A percentile compares a stretch with the other conserved stretches of the same genome.
phyloP scores from a whole-genome alignment of 495 filamentous ascomycete genomes.

The Aspergillus nanangensis region DNA sequence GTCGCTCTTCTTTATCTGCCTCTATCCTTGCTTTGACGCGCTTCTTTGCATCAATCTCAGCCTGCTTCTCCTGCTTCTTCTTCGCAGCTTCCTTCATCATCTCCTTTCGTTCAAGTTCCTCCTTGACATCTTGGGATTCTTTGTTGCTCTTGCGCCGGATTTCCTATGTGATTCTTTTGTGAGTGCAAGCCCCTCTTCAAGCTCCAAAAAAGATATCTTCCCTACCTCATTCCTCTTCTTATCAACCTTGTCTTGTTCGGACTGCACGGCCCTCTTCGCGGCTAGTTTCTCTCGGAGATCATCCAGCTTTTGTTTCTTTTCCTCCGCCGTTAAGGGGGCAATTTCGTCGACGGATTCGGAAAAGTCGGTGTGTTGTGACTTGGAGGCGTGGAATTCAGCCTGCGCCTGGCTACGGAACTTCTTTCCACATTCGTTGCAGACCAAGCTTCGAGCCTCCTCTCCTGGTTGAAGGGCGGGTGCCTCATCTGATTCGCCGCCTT shows the following conservation, averaged over 20 bases:
- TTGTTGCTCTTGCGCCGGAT: conserved; percentile 81
- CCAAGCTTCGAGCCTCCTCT: conserved; percentile 58
- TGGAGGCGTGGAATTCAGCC: conserved; percentile 86
- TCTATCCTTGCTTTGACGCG: conserved; percentile 88
- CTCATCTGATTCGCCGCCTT: conserved; percentile 54
- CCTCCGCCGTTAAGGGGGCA: conserved; percentile 83
- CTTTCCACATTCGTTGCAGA: conserved; percentile 92
- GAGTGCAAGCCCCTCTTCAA: background rate
- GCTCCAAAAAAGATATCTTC: background rate
- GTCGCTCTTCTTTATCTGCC: conserved; percentile 81
- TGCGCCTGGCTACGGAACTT: conserved; percentile 75
- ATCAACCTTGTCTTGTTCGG: conserved; percentile 73
- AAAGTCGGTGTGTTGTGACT: conserved; percentile 88
- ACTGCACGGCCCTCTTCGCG: conserved; percentile 67
- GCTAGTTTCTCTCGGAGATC: conserved; percentile 69
- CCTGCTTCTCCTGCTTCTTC: conserved; percentile 81
- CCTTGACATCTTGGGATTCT: conserved; percentile 73
- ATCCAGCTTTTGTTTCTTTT: conserved; percentile 74
- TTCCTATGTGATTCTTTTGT: conserved; percentile 47
- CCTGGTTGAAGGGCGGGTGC: conserved; percentile 55
- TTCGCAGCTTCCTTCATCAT: conserved; percentile 81
- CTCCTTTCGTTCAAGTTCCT: conserved; percentile 81
- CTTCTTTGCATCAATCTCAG: conserved; percentile 82
- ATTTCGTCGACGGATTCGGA: conserved; percentile 89
- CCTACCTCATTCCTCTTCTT: conserved; percentile 83